These are phyloP conservation scores for Chaetomium cochliodes DNA, from an alignment of 495 filamentous ascomycete species.

Conservation along the genomic window DNA sequence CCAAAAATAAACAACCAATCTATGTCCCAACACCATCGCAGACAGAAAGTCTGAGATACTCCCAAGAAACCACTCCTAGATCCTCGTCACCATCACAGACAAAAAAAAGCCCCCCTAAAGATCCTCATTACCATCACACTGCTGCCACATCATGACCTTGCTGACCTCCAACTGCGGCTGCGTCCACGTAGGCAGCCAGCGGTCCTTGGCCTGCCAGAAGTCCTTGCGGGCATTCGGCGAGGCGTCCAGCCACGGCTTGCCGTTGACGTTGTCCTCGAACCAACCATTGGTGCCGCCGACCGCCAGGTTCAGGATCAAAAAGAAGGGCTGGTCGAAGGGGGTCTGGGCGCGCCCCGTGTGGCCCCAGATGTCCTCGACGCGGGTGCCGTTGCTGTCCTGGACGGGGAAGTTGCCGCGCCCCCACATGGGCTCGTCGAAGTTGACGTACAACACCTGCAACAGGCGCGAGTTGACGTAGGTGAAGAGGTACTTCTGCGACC, in stretches of 20 bases:
- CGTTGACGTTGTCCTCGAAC: conserved; percentile 67
- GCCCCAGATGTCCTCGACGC: conserved; percentile 65
- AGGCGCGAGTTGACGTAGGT: conserved; percentile 80
- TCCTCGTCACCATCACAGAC: no score
- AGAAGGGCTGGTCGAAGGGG: conserved; percentile 80
- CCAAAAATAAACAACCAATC: conserved; percentile 8
- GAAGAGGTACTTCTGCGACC: conserved; percentile 85
- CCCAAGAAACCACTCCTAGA: background rate
- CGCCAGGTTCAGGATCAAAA: conserved; percentile 76
- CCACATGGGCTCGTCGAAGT: conserved; percentile 73
- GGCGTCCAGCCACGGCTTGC: conserved; percentile 78
- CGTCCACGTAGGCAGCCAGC: conserved; percentile 77
- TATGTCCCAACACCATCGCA: conserved; percentile 19
- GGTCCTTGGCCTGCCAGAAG: conserved; percentile 65
- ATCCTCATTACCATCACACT: conserved; percentile 59
- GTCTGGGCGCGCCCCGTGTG: conserved; percentile 60
- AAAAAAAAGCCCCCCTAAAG: no score
- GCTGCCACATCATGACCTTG: conserved; percentile 78
- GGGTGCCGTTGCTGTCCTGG: conserved; percentile 66
- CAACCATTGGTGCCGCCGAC: conserved; percentile 83
- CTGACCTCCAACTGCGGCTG: conserved; percentile 66
- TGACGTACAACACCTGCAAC: conserved; percentile 74
- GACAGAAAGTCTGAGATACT: background rate
- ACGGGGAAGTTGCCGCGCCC: conserved; percentile 70
- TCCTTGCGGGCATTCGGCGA: conserved; percentile 64